Evolutionary conservation across 1,284 basidiomycete species (phyloP).

Genomic region (Tilletia horrida): DNA sequence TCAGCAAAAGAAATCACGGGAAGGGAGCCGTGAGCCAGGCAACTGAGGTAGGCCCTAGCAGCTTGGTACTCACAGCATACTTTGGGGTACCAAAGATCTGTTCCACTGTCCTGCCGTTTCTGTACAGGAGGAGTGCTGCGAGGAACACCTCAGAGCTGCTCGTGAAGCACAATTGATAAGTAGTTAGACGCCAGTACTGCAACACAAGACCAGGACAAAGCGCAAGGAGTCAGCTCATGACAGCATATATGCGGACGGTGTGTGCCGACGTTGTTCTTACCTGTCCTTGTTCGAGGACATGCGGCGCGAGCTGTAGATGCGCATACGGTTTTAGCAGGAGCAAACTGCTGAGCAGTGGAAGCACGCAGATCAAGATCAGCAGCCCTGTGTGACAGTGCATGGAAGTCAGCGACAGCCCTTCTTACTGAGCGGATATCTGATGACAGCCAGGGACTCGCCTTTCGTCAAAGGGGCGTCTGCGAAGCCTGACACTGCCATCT

Average conservation of each 20-base stretch:
- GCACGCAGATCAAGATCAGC: conserved; percentile 3
- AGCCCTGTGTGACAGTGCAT: background rate
- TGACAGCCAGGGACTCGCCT: background rate
- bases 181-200: conserved; percentile 10
- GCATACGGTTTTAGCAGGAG: conserved; percentile 14
- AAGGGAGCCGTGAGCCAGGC: background rate
- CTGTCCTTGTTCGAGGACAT: conserved; percentile 7
- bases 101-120: conserved; percentile 3
- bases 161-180: conserved; percentile 7
- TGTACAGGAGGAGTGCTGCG: conserved; percentile 1
- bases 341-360: background rate
- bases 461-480: conserved; percentile 13
- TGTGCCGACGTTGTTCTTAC: background rate
- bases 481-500: conserved; percentile 10
- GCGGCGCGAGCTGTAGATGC: conserved; percentile 11
- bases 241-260: background rate
- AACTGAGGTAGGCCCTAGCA: background rate
- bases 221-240: background rate
- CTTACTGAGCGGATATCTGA: background rate
- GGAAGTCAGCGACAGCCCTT: too few relatives aligned
- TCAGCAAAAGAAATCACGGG: background rate
- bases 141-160: conserved; percentile 14
- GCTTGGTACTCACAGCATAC: conserved; percentile 9
- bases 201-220: background rate
- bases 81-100: conserved; percentile 10